These are phyloP conservation scores for Podospora anserina DNA, from an alignment of 495 filamentous ascomycete species.

Conservation along the genomic window DNA sequence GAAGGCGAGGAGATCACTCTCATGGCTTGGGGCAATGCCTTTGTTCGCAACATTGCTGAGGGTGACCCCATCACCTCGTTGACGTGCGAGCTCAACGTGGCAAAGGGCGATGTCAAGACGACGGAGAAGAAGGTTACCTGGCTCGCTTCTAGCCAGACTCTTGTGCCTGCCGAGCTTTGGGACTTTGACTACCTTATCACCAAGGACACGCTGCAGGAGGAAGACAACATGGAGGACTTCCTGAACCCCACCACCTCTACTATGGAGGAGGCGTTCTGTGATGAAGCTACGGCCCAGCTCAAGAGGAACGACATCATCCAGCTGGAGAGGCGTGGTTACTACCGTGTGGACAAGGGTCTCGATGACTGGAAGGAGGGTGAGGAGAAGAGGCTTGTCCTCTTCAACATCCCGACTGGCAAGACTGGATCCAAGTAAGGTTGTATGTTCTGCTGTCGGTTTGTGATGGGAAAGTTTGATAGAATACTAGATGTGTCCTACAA, in stretches of 20 bases:
- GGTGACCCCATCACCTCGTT: constrained; percentile 61
- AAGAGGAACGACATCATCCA: constrained; percentile 86
- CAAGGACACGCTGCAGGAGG: constrained; percentile 82
- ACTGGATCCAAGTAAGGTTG: constrained; percentile 29
- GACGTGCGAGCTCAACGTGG: constrained; percentile 74
- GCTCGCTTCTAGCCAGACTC: constrained; percentile 69
- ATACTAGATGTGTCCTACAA: not conserved
- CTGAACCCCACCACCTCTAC: constrained; percentile 73
- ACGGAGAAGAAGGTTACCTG: constrained; percentile 97
- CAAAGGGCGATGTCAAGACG: constrained; percentile 79
- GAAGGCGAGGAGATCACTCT: constrained; percentile 89
- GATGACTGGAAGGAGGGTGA: constrained; percentile 42
- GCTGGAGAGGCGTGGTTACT: constrained; percentile 91
- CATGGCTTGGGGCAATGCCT: constrained; percentile 94
- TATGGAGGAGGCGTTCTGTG: constrained; percentile 70
- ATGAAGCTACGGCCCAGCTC: constrained; percentile 71
- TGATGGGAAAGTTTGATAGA: not conserved
- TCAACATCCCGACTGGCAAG: constrained; percentile 67
- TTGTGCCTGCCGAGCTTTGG: constrained; percentile 78
- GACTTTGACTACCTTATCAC: constrained; percentile 92
- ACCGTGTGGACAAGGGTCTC: constrained; percentile 65
- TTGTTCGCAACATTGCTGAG: constrained; percentile 59
- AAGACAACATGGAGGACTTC: constrained; percentile 77
- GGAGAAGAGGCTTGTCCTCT: constrained; percentile 65
- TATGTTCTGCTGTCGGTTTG: not conserved